These are phyloP conservation scores for Bipolaris oryzae DNA, from an alignment of 2,329 filamentous ascomycete genomes.

Conservation along the genomic window DNA sequence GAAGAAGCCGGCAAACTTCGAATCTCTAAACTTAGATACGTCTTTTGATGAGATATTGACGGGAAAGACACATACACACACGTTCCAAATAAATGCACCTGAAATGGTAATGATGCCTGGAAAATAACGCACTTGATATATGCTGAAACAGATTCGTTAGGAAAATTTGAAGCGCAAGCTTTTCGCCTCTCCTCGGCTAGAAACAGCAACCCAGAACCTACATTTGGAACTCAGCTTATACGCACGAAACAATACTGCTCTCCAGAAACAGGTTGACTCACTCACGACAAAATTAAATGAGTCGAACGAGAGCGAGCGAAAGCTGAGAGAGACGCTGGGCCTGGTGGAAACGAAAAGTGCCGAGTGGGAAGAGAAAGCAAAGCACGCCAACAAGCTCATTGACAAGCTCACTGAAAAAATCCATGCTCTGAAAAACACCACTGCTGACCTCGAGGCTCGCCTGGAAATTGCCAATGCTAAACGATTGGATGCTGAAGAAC, in stretches of 20 bases:
- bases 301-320: constrained; percentile 44
- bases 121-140: neutral
- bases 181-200: constrained; percentile 39
- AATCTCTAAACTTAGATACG: constrained; percentile 27
- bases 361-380: constrained; percentile 37
- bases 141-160: constrained; percentile 1
- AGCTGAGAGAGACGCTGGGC: constrained; percentile 37
- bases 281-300: constrained; percentile 50
- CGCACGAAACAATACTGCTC: constrained; percentile 44
- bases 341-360: constrained; percentile 42
- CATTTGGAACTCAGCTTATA: constrained; percentile 49
- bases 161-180: constrained; percentile 49
- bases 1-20: constrained; percentile 18
- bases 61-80: constrained; percentile 33
- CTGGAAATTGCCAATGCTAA: constrained; percentile 50
- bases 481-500: constrained; percentile 50
- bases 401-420: constrained; percentile 33
- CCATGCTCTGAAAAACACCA: constrained; percentile 45
- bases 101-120: constrained; percentile 32
- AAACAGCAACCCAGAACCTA: constrained; percentile 43
- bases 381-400: constrained; percentile 32
- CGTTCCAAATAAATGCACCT: constrained; percentile 25
- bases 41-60: constrained; percentile 31
- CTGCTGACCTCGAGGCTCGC: constrained; percentile 48
- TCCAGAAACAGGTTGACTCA: constrained; percentile 45